These are phyloP conservation scores for Carex cristatella DNA, from an alignment of 176 grass and related monocot species.

Conservation along the genomic window DNA sequence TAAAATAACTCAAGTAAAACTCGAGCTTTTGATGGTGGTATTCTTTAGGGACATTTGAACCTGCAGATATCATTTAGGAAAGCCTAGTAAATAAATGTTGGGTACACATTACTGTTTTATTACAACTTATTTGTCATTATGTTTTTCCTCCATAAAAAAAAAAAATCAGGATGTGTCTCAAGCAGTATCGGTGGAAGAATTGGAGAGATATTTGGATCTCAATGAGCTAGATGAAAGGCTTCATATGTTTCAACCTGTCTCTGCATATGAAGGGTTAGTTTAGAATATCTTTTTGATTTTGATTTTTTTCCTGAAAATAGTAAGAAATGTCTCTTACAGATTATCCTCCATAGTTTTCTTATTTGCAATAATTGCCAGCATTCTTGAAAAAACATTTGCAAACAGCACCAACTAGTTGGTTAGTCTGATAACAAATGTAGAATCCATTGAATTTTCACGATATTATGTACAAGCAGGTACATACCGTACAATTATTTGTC, in stretches of 20 bases:
- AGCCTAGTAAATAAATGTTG: conserved; percentile 5
- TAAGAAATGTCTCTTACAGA: not conserved
- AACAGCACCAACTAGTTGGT: not conserved
- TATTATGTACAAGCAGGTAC: no score
- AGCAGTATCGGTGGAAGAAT: conserved; percentile 63
- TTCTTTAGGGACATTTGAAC: not conserved
- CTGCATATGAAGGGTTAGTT: conserved; percentile 88
- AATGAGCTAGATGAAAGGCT: conserved; percentile 81
- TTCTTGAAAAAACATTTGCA: not conserved
- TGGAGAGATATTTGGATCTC: conserved; percentile 77
- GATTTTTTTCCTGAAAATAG: not conserved
- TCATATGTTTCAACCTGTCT: conserved; percentile 70
- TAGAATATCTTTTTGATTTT: not conserved
- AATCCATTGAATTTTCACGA: not conserved
- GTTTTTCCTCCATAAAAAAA: not conserved
- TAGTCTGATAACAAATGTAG: conserved; percentile 1
- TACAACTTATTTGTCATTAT: not conserved
- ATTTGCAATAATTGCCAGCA: not conserved
- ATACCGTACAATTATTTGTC: no score
- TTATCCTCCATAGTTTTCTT: not conserved
- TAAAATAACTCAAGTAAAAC: not conserved
- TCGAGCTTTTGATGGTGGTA: not conserved
- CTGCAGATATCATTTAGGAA: not conserved
- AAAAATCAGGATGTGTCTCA: conserved; percentile 67
- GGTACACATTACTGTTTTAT: not conserved